Evolutionary conservation across 208 protist genomes (phyloP).

Genomic region (Leishmania guyanensis): DNA sequence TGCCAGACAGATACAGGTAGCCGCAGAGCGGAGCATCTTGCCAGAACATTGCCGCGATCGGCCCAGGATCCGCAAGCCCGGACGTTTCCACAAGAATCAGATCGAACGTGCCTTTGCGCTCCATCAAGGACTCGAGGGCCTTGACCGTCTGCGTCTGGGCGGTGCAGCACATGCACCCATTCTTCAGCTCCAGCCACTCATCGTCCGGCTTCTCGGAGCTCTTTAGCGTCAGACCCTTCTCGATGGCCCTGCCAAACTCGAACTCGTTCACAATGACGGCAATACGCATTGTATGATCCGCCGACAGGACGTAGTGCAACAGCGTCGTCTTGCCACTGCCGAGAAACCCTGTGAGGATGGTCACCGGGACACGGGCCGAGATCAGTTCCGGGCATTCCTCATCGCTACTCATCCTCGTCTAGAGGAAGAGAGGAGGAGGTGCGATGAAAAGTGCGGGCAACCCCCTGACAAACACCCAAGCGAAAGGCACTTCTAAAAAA

Average conservation of each 20-base stretch:
- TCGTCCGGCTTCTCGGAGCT: slow-evolving; percentile 93
- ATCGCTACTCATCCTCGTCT: slow-evolving; percentile 44
- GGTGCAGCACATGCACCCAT: slow-evolving; percentile 96
- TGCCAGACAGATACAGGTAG: slow-evolving; percentile 83
- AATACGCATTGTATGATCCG: slow-evolving; percentile 87
- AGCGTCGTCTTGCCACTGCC: slow-evolving; percentile 95
- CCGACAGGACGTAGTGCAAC: slow-evolving; percentile 91
- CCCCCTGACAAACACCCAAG: not conserved
- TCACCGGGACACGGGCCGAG: slow-evolving; percentile 81
- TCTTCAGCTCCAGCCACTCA: slow-evolving; percentile 95
- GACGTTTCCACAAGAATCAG: slow-evolving; percentile 91
- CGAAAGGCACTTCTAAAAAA: not conserved
- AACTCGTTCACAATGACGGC: slow-evolving; percentile 96
- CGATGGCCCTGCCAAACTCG: slow-evolving; percentile 90
- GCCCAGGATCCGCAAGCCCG: slow-evolving; percentile 92
- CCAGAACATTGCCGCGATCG: slow-evolving; percentile 95
- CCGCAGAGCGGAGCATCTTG: slow-evolving; percentile 89
- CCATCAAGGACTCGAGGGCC: slow-evolving; percentile 85
- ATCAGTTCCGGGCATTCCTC: slow-evolving; percentile 88
- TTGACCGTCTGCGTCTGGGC: slow-evolving; percentile 87
- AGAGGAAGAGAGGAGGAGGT: not conserved
- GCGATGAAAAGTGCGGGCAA: not conserved
- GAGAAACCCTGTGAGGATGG: slow-evolving; percentile 94
- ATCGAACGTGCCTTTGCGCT: slow-evolving; percentile 88
- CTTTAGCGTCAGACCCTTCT: slow-evolving; percentile 91